Evolutionary conservation across 106 monocot species (phyloP).

Genomic region (Chionographis japonica): DNA sequence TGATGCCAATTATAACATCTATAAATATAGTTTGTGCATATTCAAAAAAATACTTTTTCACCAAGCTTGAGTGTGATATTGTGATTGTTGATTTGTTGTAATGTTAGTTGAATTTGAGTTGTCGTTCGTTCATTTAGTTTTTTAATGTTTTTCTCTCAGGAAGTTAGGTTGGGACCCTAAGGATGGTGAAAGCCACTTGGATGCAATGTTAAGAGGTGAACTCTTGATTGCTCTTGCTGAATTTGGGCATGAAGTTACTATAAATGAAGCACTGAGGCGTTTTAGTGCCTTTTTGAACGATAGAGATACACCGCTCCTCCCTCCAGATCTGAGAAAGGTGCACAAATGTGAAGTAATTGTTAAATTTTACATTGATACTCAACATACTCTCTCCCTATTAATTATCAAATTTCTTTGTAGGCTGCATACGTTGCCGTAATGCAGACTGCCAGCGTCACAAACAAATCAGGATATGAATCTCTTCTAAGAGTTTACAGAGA

Average conservation of each 20-base stretch:
- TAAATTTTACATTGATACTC: background rate
- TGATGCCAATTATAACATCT: too few species aligned
- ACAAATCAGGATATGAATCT: constrained; percentile 70
- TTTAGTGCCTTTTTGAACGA: constrained; percentile 65
- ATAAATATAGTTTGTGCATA: too few species aligned
- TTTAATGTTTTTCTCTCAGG: constrained; percentile 32
- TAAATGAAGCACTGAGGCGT: constrained; percentile 64
- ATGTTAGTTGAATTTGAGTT: background rate
- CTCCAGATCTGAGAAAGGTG: constrained; percentile 87
- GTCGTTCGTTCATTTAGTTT: constrained; percentile 1
- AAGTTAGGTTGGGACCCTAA: constrained; percentile 85
- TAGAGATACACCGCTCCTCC: constrained; percentile 58
- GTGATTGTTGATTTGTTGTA: background rate
- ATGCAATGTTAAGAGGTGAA: constrained; percentile 73
- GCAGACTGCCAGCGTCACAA: constrained; percentile 32
- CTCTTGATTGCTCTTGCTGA: constrained; percentile 65
- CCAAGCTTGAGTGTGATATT: background rate
- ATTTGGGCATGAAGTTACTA: constrained; percentile 70
- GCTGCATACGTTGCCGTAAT: constrained; percentile 90
- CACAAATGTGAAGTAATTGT: background rate
- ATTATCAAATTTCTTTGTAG: constrained; percentile 33
- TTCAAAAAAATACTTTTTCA: too few species aligned
- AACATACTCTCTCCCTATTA: background rate
- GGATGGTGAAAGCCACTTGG: constrained; percentile 81
- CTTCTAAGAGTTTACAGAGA: constrained; percentile 78